Conservation (phyloP, 1,139 yeast species). For the Kurtzmaniella natalensis region DNA sequence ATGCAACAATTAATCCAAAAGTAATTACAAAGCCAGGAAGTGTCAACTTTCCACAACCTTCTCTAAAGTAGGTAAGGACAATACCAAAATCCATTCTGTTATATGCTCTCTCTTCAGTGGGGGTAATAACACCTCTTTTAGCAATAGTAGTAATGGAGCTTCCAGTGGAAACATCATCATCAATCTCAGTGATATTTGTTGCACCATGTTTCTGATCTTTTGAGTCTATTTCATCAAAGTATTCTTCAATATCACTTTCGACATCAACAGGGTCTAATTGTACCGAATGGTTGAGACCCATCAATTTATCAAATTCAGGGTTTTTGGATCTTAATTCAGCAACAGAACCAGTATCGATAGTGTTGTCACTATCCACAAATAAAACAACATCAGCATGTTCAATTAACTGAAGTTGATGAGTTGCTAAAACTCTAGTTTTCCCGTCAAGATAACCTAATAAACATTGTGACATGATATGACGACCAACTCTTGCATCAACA, state of each 20-base stretch:
- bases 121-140: slow-evolving; percentile 13
- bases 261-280: background rate
- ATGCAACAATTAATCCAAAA: slow-evolving; percentile 32
- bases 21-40: slow-evolving; percentile 22
- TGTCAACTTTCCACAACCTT: slow-evolving; percentile 19
- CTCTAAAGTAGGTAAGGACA: slow-evolving; percentile 13
- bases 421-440: slow-evolving; percentile 33
- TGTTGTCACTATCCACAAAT: slow-evolving; percentile 31
- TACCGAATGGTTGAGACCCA: slow-evolving; percentile 15
- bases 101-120: slow-evolving; percentile 17
- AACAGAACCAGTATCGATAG: slow-evolving; percentile 30
- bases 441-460: slow-evolving; percentile 26
- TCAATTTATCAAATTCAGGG: slow-evolving; percentile 22
- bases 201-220: background rate
- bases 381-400: slow-evolving; percentile 30
- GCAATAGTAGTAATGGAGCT: background rate
- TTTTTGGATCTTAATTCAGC: slow-evolving; percentile 23
- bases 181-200: background rate
- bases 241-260: background rate
- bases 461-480: slow-evolving; percentile 31
- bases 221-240: background rate
- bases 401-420: slow-evolving; percentile 34
- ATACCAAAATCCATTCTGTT: slow-evolving; percentile 15
- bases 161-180: background rate
- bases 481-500: slow-evolving; percentile 39